These are phyloP conservation scores for Kwoniella bestiolae DNA, from an alignment of 768 basidiomycete genomes.

Conservation along the genomic window DNA sequence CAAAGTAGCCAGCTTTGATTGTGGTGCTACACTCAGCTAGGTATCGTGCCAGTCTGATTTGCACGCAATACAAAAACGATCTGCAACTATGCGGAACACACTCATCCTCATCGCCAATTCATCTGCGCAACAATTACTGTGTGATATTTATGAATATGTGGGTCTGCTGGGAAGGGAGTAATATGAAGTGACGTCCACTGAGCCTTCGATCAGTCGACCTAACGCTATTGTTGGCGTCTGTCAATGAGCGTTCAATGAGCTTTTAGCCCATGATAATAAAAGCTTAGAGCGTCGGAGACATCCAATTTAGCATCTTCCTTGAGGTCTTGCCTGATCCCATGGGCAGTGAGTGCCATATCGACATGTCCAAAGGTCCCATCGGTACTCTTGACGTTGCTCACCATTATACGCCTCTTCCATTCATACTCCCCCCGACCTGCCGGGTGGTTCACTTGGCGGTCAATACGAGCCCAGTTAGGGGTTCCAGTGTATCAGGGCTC, in stretches of 20 bases:
- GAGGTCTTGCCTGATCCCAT: neutral
- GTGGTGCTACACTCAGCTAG: no score
- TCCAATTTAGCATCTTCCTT: neutral
- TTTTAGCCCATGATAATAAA: neutral
- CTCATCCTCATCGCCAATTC: no score
- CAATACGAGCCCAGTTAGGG: neutral
- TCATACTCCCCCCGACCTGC: neutral
- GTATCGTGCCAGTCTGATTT: no score
- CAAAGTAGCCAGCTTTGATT: no score
- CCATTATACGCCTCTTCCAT: neutral
- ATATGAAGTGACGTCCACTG: no score
- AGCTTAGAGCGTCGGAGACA: neutral
- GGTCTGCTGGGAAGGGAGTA: no score
- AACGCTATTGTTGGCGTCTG: neutral
- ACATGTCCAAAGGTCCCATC: neutral
- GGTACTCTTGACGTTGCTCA: neutral
- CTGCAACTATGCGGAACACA: no score
- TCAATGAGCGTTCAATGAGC: neutral
- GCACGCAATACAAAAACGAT: no score
- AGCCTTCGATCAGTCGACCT: neutral
- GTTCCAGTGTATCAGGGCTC: neutral
- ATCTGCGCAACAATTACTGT: no score
- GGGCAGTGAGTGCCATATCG: neutral
- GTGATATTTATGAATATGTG: no score
- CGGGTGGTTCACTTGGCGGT: neutral